Evolutionary conservation across 331 rosid genomes (phyloP).

Genomic region (Saraca asoca): DNA sequence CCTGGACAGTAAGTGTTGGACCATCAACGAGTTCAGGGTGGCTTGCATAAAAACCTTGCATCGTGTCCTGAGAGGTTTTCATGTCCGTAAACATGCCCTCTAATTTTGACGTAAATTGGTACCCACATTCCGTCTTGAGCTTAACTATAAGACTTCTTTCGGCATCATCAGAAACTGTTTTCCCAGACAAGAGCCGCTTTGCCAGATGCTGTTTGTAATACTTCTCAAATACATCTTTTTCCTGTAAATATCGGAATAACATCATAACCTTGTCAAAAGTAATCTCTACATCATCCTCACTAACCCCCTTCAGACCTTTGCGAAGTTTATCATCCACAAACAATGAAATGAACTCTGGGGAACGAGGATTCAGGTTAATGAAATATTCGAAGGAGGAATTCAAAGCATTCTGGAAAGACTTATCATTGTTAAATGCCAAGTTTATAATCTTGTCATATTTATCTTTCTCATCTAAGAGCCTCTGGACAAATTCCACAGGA

Average conservation of each 20-base stretch:
- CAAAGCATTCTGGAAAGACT: slow-evolving; percentile 71
- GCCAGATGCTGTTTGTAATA: slow-evolving; percentile 84
- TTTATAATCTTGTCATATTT: slow-evolving; percentile 67
- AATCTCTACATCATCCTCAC: slow-evolving; percentile 75
- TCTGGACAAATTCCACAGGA: slow-evolving; percentile 75
- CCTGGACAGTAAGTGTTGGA: slow-evolving; percentile 71
- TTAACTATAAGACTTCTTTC: slow-evolving; percentile 80
- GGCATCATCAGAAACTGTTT: slow-evolving; percentile 79
- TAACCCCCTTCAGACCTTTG: slow-evolving; percentile 75
- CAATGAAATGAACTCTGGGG: slow-evolving; percentile 75
- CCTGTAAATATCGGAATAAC: slow-evolving; percentile 76
- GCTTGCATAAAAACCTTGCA: slow-evolving; percentile 70
- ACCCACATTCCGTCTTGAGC: slow-evolving; percentile 90
- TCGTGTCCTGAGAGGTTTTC: slow-evolving; percentile 78
- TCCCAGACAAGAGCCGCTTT: slow-evolving; percentile 77
- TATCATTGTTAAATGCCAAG: slow-evolving; percentile 65
- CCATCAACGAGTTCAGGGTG: slow-evolving; percentile 63
- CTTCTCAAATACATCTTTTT: slow-evolving; percentile 75
- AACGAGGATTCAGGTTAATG: slow-evolving; percentile 66
- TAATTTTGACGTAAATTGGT: slow-evolving; percentile 74
- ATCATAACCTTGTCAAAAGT: slow-evolving; percentile 83
- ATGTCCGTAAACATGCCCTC: slow-evolving; percentile 88
- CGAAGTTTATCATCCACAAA: slow-evolving; percentile 82
- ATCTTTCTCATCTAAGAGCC: slow-evolving; percentile 71
- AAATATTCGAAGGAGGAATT: slow-evolving; percentile 76